Evolutionary conservation across 208 protist species (phyloP).

Genomic region (Endotrypanum monterogeii): DNA sequence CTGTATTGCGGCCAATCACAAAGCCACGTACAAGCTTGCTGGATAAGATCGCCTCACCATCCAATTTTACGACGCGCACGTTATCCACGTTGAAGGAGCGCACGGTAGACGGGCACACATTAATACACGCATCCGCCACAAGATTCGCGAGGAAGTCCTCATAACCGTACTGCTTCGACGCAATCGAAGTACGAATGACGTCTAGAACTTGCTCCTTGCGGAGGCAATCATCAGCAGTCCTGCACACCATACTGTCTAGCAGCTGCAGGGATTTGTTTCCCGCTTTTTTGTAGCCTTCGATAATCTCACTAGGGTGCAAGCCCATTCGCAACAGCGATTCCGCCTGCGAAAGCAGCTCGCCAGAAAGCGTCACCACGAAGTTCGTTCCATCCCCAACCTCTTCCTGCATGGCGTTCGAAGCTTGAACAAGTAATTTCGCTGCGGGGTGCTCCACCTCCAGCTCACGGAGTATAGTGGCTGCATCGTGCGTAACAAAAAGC

Average conservation of each 20-base stretch:
- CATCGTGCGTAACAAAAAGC: constrained; percentile 99
- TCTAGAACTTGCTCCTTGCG: constrained; percentile 74
- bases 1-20: constrained; percentile 94
- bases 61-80: constrained; percentile 98
- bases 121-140: constrained; percentile 96
- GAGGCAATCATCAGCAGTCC: constrained; percentile 85
- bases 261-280: constrained; percentile 92
- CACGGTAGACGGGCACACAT: constrained; percentile 96
- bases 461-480: constrained; percentile 99
- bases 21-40: constrained; percentile 97
- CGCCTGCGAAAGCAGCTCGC: constrained; percentile 98
- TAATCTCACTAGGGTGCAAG: constrained; percentile 98
- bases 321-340: constrained; percentile 97
- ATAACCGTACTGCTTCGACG: constrained; percentile 97
- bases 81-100: constrained; percentile 99
- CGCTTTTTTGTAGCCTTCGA: constrained; percentile 98
- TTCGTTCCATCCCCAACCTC: constrained; percentile 99
- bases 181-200: constrained; percentile 86
- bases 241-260: constrained; percentile 70
- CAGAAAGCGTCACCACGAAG: constrained; percentile 98
- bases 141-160: constrained; percentile 95
- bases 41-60: constrained; percentile 95
- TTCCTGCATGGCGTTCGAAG: constrained; percentile 98
- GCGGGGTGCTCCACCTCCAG: constrained; percentile 99
- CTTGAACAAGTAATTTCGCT: constrained; percentile 99